A percentile compares a stretch with the other conserved stretches of the same genome.
Evolutionary conservation across 306 rosid genomes (phyloP).

Genomic region (Trifolium subterraneum): DNA sequence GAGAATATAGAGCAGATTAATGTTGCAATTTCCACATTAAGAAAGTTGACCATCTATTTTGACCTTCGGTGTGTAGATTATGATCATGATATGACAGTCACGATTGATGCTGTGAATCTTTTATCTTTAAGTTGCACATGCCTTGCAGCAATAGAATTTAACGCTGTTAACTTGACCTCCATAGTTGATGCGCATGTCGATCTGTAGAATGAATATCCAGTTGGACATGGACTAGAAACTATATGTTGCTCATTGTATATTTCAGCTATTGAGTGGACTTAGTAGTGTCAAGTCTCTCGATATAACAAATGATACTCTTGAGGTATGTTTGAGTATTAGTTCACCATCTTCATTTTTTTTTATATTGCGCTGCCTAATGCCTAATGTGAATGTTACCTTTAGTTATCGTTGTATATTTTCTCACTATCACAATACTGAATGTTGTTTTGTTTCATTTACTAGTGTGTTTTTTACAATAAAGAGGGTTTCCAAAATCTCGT

Average conservation of each 20-base stretch:
- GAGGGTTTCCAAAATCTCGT: neutral
- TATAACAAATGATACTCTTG: neutral
- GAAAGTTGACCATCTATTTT: neutral
- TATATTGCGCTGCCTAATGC: neutral
- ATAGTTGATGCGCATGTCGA: slow-evolving; percentile 14
- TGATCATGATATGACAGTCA: neutral
- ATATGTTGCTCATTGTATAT: neutral
- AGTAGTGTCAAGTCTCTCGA: neutral
- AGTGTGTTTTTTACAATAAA: neutral
- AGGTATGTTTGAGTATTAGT: neutral
- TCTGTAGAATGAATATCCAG: neutral
- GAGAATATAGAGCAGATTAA: neutral
- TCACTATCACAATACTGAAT: neutral
- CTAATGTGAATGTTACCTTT: neutral
- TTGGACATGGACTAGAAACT: neutral
- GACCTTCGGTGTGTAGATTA: neutral
- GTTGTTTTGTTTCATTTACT: neutral
- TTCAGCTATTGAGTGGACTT: neutral
- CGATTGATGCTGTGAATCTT: slow-evolving; percentile 35
- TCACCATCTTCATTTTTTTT: neutral
- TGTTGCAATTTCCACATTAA: slow-evolving; percentile 15
- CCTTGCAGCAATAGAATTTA: neutral
- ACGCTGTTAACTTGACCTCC: slow-evolving; percentile 13
- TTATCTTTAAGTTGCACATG: slow-evolving; percentile 5
- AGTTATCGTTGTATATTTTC: neutral